A percentile compares a stretch with the other conserved stretches of the same genome.
Evolutionary conservation across 2,329 filamentous ascomycete species (phyloP).

Genomic region (Aureobasidium sp.): DNA sequence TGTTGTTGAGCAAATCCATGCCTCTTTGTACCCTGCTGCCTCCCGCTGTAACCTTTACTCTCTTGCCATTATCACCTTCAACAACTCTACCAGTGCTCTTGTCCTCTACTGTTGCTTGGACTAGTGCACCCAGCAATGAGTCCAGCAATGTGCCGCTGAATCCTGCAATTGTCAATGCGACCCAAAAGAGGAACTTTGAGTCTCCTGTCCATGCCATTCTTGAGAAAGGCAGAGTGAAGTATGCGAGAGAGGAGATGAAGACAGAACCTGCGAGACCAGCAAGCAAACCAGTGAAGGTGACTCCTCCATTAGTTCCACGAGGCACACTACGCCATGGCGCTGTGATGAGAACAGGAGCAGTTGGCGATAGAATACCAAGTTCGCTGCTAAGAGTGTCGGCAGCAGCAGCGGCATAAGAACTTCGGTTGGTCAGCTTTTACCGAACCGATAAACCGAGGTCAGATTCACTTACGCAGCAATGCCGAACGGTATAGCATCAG

Average conservation of each 20-base stretch:
- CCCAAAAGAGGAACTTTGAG: background rate
- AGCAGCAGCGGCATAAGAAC: slow-evolving; percentile 77
- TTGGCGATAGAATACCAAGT: slow-evolving; percentile 77
- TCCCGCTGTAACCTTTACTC: slow-evolving; percentile 37
- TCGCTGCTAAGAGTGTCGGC: slow-evolving; percentile 95
- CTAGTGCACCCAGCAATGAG: slow-evolving; percentile 73
- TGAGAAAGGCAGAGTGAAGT: slow-evolving; percentile 2
- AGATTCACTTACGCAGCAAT: background rate
- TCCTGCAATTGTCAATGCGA: slow-evolving; percentile 60
- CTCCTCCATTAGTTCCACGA: slow-evolving; percentile 86
- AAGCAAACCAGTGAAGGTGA: slow-evolving; percentile 65
- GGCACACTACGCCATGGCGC: slow-evolving; percentile 74
- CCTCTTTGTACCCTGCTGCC: slow-evolving; percentile 51
- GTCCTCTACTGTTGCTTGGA: slow-evolving; percentile 84
- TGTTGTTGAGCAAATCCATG: slow-evolving; percentile 78
- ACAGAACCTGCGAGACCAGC: slow-evolving; percentile 70
- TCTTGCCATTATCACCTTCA: slow-evolving; percentile 58
- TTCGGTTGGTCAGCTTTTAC: background rate
- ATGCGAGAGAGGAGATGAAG: slow-evolving; percentile 50
- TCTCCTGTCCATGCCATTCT: background rate
- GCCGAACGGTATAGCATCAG: slow-evolving; percentile 21
- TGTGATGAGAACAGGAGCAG: slow-evolving; percentile 76
- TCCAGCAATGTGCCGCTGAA: slow-evolving; percentile 75
- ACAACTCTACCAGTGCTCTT: slow-evolving; percentile 78
- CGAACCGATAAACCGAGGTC: no score